Conservation (phyloP, 73 alveolate genomes). For the Breviolum minutum region DNA sequence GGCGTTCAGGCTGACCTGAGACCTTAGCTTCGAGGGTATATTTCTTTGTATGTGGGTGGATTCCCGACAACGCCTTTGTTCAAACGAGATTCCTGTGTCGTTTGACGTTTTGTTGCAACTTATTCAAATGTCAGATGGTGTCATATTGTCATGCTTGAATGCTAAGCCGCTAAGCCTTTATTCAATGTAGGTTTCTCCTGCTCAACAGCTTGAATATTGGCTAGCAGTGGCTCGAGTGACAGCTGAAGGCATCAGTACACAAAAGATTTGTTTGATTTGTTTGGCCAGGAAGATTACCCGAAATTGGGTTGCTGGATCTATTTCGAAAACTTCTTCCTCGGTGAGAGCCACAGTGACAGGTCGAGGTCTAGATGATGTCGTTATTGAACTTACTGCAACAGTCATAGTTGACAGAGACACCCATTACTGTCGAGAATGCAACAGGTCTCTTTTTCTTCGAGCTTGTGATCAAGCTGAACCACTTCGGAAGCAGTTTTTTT, state of each 20-base stretch:
- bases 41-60: too few species aligned
- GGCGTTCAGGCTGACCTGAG: slow-evolving; percentile 58
- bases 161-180: not conserved
- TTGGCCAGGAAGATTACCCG: slow-evolving; percentile 73
- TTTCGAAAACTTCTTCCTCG: slow-evolving; percentile 65
- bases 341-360: not conserved
- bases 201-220: too few species aligned
- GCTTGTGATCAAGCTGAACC: slow-evolving; percentile 60
- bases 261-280: not conserved
- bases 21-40: not conserved
- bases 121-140: not conserved
- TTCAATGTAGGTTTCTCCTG: not conserved
- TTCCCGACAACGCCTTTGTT: not conserved
- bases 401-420: not conserved
- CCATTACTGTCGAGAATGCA: not conserved
- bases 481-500: slow-evolving; percentile 28
- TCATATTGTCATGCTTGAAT: not conserved
- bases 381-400: too few species aligned
- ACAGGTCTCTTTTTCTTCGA: slow-evolving; percentile 73
- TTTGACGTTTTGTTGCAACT: not conserved
- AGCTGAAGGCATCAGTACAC: not conserved
- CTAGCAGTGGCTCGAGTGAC: too few species aligned
- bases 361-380: too few species aligned
- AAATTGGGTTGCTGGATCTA: slow-evolving; percentile 53
- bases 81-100: not conserved